Percentiles rank a stretch among this genome's conserved stretches.
Conservation (phyloP, 441 rosid genomes). For the Populus hybrid region DNA sequence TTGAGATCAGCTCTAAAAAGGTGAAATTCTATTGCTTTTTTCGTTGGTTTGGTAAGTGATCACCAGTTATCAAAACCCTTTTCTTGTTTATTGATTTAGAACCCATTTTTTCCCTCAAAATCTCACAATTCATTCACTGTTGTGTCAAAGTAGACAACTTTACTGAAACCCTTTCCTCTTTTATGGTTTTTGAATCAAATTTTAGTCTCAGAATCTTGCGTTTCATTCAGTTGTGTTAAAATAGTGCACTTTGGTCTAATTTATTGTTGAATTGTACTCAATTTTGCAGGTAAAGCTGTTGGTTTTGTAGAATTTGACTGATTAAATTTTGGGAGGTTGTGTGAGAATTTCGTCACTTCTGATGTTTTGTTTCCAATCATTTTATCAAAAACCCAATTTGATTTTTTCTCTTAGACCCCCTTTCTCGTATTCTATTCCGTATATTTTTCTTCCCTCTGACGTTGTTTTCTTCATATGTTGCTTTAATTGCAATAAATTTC, state of each 20-base stretch:
- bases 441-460: slow-evolving; percentile 59
- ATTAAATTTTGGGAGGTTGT: slow-evolving; percentile 13
- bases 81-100: neutral
- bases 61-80: neutral
- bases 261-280: slow-evolving; percentile 12
- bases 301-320: slow-evolving; percentile 8
- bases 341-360: slow-evolving; percentile 46
- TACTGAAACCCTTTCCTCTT: neutral
- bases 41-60: slow-evolving; percentile 1
- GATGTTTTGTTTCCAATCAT: slow-evolving; percentile 75
- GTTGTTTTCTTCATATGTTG: slow-evolving; percentile 73
- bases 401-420: slow-evolving; percentile 44
- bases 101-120: neutral
- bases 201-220: neutral
- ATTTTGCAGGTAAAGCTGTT: slow-evolving; percentile 25
- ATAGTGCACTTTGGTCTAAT: neutral
- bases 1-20: slow-evolving; percentile 28
- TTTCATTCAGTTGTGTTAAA: neutral
- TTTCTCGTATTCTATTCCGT: slow-evolving; percentile 46
- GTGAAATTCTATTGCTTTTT: slow-evolving; percentile 16
- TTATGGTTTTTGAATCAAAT: neutral
- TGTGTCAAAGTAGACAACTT: neutral
- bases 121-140: neutral
- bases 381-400: slow-evolving; percentile 38
- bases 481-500: slow-evolving; percentile 74